Evolutionary conservation across 2,329 filamentous ascomycete genomes (phyloP).

Genomic region (Paecilomyces formosus): DNA sequence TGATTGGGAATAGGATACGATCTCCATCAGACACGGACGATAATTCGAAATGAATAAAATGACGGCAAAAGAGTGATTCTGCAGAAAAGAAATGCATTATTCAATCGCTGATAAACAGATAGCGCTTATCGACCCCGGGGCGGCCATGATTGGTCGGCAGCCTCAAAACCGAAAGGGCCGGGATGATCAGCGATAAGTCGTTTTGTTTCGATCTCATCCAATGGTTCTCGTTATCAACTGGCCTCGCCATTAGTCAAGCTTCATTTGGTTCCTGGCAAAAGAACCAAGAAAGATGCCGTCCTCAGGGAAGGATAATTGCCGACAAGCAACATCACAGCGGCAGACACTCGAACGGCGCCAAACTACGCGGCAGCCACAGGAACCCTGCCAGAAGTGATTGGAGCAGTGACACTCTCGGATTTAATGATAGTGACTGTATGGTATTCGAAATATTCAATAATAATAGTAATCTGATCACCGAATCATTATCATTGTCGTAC

Average conservation of each 20-base stretch:
- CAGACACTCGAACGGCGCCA: background rate
- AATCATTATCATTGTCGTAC: background rate
- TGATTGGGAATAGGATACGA: no score
- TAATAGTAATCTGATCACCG: background rate
- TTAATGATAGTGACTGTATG: background rate
- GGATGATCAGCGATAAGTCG: no score
- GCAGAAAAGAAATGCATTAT: background rate
- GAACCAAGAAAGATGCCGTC: background rate
- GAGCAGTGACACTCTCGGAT: background rate
- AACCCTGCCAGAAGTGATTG: background rate
- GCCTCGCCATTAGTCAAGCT: no score
- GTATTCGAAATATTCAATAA: background rate
- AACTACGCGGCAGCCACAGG: background rate
- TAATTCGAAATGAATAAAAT: no score
- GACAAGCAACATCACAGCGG: background rate
- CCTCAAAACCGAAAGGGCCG: no score
- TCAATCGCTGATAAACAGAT: conserved; percentile 3
- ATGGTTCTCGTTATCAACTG: no score
- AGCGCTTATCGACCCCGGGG: background rate
- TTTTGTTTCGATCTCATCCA: no score
- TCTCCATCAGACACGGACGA: no score
- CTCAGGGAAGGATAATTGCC: background rate
- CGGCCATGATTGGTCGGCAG: background rate
- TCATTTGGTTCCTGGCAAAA: no score
- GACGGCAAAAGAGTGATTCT: no score